Base-by-base conservation (phyloP, 768 basidiomycete genomes). In the Macrolepiota dolichaula region DNA sequence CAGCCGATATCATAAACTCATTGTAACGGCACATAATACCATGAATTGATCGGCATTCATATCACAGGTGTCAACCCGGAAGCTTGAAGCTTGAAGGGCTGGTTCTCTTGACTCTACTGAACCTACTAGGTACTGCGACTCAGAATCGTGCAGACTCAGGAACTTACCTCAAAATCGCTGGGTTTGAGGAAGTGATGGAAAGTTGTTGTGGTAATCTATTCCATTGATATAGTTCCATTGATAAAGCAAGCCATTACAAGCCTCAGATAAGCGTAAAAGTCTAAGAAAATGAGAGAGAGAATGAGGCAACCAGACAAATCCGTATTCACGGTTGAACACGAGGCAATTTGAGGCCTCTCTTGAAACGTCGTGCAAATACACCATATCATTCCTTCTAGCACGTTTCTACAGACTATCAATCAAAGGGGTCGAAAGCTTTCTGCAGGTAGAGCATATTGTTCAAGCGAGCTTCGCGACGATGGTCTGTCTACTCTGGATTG, bases 41-140 rank as follows among this genome's bases (percentile, higher is more conserved):
- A 58, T 17, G 36, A 58, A 50, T 22, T 36, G 57, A 58, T 58
- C 47, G 47, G 47, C 17, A 15, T 58, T 58, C 57, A 50, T 35
- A 40, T 55, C 25, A 15, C 9, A 44, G 10, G 4, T 12, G 12
- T 29, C 25, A 15, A 12, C 24, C 17, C 27, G 22, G 40, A 22
- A 25, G 54, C 24, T 27, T 42, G 22, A 24, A 22, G 12, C 38
- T 15, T 36, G 32, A 53, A 17, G 22, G 25, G 54, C 10, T 13
- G 22, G 10, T 53, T 29, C 13, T 24, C 13, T 24, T 22, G 37
- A 46, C 11, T 24, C 13, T 54, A n/a, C 38, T 22, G 19, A 19
- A 44, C 19, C 42, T 44, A 9, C 42, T 17, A 44, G 15, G 19
- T n/a, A 32, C 29, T 3, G 7, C 29, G 29, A 32, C 29, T 32